These are phyloP conservation scores for Chernovozyma sophiae-reginae DNA, from an alignment of 1,139 yeast species.

Conservation along the genomic window DNA sequence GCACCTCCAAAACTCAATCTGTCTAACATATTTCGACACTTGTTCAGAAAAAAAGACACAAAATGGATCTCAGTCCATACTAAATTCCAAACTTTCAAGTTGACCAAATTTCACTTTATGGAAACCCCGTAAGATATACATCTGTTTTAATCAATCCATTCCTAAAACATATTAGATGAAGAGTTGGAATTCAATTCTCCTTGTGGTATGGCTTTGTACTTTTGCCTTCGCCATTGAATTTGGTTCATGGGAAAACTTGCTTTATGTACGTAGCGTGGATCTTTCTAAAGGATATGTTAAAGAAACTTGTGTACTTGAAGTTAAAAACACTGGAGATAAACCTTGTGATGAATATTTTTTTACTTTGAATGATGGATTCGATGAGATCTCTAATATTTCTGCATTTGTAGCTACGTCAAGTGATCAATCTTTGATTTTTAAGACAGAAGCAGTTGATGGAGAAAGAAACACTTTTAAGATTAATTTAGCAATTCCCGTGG, in stretches of 20 bases:
- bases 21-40: no score
- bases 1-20: no score
- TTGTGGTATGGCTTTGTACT: constrained; percentile 12
- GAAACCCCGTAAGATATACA: no score
- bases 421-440: constrained; percentile 29
- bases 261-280: constrained; percentile 53
- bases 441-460: constrained; percentile 26
- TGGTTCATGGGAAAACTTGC: constrained; percentile 42
- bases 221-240: neutral
- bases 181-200: constrained; percentile 10
- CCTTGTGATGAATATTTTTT: constrained; percentile 58
- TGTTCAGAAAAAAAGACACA: no score
- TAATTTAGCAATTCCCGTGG: constrained; percentile 59
- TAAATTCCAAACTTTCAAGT: no score
- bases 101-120: no score
- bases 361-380: constrained; percentile 46
- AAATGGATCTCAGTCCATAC: no score
- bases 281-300: constrained; percentile 62
- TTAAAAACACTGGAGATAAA: constrained; percentile 53
- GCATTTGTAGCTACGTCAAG: constrained; percentile 36
- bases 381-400: constrained; percentile 44
- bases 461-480: constrained; percentile 44
- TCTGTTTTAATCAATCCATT: no score
- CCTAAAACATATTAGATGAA: neutral
- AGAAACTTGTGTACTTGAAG: constrained; percentile 54